Evolutionary conservation across 495 filamentous ascomycete species (phyloP), one percentile per base, ranked within the genome.

Genomic region (Neurospora hispaniola): DNA sequence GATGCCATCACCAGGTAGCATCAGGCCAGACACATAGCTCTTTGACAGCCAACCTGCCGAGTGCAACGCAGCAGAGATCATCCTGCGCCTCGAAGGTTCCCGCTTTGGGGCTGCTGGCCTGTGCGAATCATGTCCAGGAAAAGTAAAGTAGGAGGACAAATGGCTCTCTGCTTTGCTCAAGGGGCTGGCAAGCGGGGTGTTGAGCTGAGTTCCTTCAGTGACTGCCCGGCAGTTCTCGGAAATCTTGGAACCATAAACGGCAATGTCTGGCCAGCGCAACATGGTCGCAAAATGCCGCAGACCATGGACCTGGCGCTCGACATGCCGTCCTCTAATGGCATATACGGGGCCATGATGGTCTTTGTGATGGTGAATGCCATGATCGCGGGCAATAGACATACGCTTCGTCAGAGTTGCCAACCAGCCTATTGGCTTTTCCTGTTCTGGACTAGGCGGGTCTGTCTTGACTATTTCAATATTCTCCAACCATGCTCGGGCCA

Each of bases 1-100:
- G 48, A 94, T 84, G 0, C 84, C 80, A 78, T 94, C 91, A 1
- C 93, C 93, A 0, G 93, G 93, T 39, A 96, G 81, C 46, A 96
- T 88, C 35, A 97, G 83, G 8, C 93, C 93, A 5, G 91, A 92
- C 16, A 95, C 82, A 81, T 91, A 96, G 41, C 89, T 91, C 73
- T 91, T 89, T 20, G 90, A 92, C 20, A 96, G 86, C 93, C 93
- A 97, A n/a, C 93, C 93, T 5, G 81, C 86, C 38, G 82, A 80
- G 70, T 86, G 85, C 31, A 87, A 78, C 1, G 85, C 80, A 5
- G 86, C 83, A 23, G 82, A 79, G 69, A 85, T 79, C 69, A 78
- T 81, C 20, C 76, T 78, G 27, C 81, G 80, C 72, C 81, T 76
- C 7, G 79, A 78, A 18, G 73, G 78, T 41, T 73, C 73, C 9